A percentile compares a stretch with the other conserved stretches of the same genome.
These are phyloP conservation scores for Apiotrichum brassicae DNA, from an alignment of 1,284 basidiomycete species.

Conservation along the genomic window DNA sequence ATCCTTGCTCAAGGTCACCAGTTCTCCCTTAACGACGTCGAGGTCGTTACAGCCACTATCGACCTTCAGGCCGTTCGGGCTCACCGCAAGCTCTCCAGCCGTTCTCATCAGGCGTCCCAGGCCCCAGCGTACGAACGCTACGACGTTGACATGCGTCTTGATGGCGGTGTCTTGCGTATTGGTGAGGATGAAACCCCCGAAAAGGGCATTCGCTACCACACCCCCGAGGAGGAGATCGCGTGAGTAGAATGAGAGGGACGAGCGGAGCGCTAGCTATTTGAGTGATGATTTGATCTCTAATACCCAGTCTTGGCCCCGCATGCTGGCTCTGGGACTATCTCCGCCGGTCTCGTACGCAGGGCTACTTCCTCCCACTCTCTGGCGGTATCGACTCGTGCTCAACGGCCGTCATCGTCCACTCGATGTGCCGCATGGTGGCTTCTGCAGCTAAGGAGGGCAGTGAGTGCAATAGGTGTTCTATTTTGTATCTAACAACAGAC, in stretches of 20 bases:
- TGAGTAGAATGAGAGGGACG: conserved; percentile 53
- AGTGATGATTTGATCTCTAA: neutral
- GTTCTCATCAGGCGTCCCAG: conserved; percentile 81
- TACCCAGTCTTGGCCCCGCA: conserved; percentile 76
- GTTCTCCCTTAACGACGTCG: conserved; percentile 91
- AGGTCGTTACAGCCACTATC: conserved; percentile 89
- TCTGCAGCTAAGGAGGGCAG: conserved; percentile 67
- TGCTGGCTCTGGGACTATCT: conserved; percentile 99
- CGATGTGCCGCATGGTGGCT: conserved; percentile 87
- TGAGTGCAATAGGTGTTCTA: conserved; percentile 39
- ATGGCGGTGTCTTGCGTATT: conserved; percentile 55
- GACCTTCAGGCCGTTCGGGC: conserved; percentile 92
- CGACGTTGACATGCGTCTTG: conserved; percentile 69
- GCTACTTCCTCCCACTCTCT: conserved; percentile 92
- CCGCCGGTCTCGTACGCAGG: conserved; percentile 83
- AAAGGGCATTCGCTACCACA: conserved; percentile 64
- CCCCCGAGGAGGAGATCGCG: conserved; percentile 96
- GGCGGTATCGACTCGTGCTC: conserved; percentile 99
- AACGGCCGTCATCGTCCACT: conserved; percentile 88
- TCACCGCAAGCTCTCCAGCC: conserved; percentile 70
- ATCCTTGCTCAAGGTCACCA: conserved; percentile 93
- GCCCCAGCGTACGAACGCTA: conserved; percentile 69
- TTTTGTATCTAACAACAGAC: conserved; percentile 51
- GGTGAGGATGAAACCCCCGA: conserved; percentile 61
- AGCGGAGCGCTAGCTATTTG: too few species aligned